phyloP scores from a whole-genome alignment of 345 rosid genomes.

The Salix caprea region DNA sequence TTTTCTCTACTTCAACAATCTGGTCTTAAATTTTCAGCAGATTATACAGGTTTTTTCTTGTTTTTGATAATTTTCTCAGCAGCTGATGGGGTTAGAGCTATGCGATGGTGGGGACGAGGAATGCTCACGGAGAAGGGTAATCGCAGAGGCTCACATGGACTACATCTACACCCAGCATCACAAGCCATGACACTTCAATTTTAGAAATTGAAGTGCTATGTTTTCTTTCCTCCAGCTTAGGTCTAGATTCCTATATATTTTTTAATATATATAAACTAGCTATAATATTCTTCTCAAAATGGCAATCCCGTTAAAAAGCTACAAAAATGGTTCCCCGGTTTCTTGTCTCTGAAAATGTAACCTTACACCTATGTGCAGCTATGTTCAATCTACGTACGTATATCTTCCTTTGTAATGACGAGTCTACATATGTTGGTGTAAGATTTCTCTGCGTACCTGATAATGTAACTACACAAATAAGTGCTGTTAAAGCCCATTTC shows the following conservation, averaged over 20 bases:
- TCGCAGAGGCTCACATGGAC: constrained; percentile 77
- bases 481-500: constrained; percentile 1
- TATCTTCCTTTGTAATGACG: neutral
- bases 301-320: neutral
- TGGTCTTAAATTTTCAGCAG: neutral
- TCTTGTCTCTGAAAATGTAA: too few species aligned
- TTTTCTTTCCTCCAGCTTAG: neutral
- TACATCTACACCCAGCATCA: constrained; percentile 82
- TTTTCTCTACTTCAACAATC: neutral
- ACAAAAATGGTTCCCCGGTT: too few species aligned
- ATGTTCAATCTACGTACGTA: neutral
- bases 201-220: neutral
- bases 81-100: constrained; percentile 49
- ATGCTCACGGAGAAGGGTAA: constrained; percentile 53
- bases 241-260: neutral
- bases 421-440: neutral
- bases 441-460: neutral
- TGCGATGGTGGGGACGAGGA: constrained; percentile 57
- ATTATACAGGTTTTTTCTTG: neutral
- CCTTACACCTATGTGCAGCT: neutral
- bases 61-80: constrained; percentile 13
- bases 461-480: constrained; percentile 9
- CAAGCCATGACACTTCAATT: constrained; percentile 38
- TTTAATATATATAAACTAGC: neutral
- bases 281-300: constrained; percentile 1